Evolutionary conservation across 345 rosid genomes (phyloP).

Genomic region (Euclidium syriacum): DNA sequence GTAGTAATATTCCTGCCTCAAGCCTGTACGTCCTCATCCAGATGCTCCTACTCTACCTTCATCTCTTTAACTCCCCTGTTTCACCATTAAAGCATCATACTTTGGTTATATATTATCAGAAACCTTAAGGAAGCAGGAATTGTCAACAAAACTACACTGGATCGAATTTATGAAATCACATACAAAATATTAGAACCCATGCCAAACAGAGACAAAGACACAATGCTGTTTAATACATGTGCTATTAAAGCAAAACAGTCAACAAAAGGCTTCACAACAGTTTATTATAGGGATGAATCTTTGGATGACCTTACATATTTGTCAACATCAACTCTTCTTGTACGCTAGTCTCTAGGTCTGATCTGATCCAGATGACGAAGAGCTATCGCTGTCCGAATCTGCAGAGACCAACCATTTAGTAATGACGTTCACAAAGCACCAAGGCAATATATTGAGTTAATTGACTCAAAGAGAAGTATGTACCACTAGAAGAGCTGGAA

Average conservation of each 20-base stretch:
- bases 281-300: background rate
- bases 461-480: background rate
- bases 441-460: background rate
- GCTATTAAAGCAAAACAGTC: background rate
- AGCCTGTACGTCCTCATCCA: slow-evolving; percentile 23
- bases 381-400: slow-evolving; percentile 90
- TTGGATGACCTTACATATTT: slow-evolving; percentile 23
- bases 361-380: slow-evolving; percentile 90
- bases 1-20: slow-evolving; percentile 15
- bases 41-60: slow-evolving; percentile 23
- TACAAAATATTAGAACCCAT: background rate
- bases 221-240: background rate
- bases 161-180: too few relatives aligned
- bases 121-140: background rate
- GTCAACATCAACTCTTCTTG: slow-evolving; percentile 14
- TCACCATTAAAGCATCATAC: slow-evolving; percentile 11
- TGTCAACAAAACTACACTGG: background rate
- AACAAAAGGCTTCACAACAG: background rate
- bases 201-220: background rate
- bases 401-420: slow-evolving; percentile 28
- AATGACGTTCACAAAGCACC: background rate
- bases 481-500: slow-evolving; percentile 99
- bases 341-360: slow-evolving; percentile 14
- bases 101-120: background rate
- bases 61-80: slow-evolving; percentile 19